phyloP scores from a whole-genome alignment of 148 eudicot species.

The Euryodendron excelsum region DNA sequence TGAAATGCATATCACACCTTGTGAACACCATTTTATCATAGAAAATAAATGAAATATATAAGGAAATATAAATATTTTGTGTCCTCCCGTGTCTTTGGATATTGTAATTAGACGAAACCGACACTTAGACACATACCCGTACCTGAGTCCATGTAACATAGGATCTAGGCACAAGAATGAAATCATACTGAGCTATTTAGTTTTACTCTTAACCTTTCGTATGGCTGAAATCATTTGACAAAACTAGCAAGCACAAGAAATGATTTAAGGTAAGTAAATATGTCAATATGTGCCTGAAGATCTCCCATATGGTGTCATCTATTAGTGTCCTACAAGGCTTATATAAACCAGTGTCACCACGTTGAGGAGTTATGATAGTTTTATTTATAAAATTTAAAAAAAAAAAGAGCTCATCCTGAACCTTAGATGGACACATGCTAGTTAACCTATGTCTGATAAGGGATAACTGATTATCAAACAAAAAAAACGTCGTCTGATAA shows the following conservation, averaged over 20 bases:
- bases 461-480: too few species aligned
- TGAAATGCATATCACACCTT: too few species aligned
- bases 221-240: background rate
- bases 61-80: too few species aligned
- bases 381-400: background rate
- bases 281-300: background rate
- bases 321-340: background rate
- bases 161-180: too few species aligned
- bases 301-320: background rate
- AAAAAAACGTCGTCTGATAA: background rate
- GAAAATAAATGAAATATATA: too few species aligned
- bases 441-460: background rate
- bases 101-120: too few species aligned
- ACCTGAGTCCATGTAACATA: too few species aligned
- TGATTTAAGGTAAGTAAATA: background rate
- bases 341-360: background rate
- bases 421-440: background rate
- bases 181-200: too few species aligned
- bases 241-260: background rate
- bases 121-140: too few species aligned
- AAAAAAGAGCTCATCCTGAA: background rate
- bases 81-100: too few species aligned
- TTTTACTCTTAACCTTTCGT: too few species aligned
- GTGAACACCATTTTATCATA: too few species aligned
- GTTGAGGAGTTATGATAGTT: background rate